Base-by-base conservation (phyloP, 1,284 basidiomycete genomes). In the Apiotrichum montevideense region DNA sequence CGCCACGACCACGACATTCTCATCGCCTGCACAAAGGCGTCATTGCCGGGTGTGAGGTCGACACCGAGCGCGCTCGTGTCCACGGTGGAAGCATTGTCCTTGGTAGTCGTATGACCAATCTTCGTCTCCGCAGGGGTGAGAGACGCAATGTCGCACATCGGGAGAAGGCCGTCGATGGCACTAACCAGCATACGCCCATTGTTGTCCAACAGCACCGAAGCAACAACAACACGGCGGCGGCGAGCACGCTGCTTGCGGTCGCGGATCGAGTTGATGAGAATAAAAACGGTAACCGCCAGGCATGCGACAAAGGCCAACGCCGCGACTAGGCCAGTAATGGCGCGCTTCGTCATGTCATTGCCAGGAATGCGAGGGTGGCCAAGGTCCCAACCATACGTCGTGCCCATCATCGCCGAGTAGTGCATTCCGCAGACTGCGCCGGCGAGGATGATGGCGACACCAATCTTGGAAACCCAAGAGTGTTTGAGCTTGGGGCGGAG, bases 401-500 rank as follows among this genome's bases (percentile, higher is more conserved):
- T 73, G 1, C 70, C 70, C 62, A 65, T 65, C 72, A 71, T 71
- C 44, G 66, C 69, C 11, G 63, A 68, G 54, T 75, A 78, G 64
- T 78, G 78, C 77, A 78, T 78, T 14, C 66, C 62, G 53, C 69
- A 74, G 7, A 77, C 76, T 4, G 76, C 77, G 4, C 68, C 61
- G 1, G 72, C 76, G 35, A 80, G 69, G 32, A 80, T 70, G 41
- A 73, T 55, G 2, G 77, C 77, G 9, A 79, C 75, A 37, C 64
- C 65, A 34, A 74, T 61, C 51, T 78, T 78, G 57, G 76, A 75
- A 40, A 69, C 52, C 73, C 74, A 77, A 6, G 70, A 74, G 57
- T 80, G 78, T 63, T 77, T 71, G 57, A 79, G 71, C 61, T 79
- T 78, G 2, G 78, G 79, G 29, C 78, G 72, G 43, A 79, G 71